phyloP scores from a whole-genome alignment of 106 monocot genomes.

The Narthecium ossifragum region DNA sequence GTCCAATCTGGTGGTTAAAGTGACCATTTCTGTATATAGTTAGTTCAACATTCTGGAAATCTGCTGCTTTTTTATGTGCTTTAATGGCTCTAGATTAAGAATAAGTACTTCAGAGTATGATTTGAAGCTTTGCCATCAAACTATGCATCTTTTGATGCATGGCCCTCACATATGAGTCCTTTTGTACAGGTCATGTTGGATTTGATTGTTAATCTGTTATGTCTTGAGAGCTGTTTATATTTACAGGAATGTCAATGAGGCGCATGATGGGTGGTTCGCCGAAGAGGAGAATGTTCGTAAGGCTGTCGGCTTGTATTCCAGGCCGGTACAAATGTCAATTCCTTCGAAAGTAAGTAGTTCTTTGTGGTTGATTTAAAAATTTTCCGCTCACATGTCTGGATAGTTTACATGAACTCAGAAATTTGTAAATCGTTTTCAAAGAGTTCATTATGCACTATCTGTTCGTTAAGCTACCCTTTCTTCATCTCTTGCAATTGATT shows the following conservation, averaged over 20 bases:
- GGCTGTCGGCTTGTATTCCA: constrained; percentile 57
- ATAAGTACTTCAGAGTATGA: too few species aligned
- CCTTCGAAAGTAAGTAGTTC: constrained; percentile 44
- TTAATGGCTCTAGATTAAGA: too few species aligned
- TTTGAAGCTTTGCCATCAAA: background rate
- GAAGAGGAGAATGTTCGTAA: constrained; percentile 70
- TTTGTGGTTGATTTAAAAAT: background rate
- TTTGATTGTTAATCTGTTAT: background rate
- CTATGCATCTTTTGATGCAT: too few species aligned
- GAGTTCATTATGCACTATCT: background rate
- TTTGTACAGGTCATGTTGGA: too few species aligned
- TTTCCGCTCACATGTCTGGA: background rate
- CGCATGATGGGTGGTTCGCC: constrained; percentile 89
- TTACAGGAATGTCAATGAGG: constrained; percentile 50
- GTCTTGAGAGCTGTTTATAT: background rate
- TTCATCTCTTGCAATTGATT: background rate
- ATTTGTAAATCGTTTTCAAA: background rate
- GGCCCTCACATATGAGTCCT: too few species aligned
- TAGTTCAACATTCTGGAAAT: too few species aligned
- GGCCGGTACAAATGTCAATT: constrained; percentile 37
- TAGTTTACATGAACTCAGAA: too few species aligned
- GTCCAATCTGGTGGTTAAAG: too few species aligned
- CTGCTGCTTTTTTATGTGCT: too few species aligned
- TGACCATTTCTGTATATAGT: too few species aligned
- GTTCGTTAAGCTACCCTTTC: background rate